Percentiles rank a stretch among this genome's conserved stretches.
Evolutionary conservation across 768 basidiomycete genomes (phyloP).

Genomic region (Ramaria sp.): DNA sequence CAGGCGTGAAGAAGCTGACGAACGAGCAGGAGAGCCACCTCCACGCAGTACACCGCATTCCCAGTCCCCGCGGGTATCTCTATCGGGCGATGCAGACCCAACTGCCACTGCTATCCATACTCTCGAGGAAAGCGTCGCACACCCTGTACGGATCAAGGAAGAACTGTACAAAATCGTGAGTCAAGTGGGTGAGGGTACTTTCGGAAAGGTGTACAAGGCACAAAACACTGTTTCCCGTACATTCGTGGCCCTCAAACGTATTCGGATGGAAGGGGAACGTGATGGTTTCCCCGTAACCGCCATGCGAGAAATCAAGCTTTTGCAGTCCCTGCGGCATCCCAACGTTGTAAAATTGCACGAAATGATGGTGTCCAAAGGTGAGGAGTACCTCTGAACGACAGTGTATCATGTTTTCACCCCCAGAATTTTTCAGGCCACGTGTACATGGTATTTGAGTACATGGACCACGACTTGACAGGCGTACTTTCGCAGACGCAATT

Average conservation of each 20-base stretch:
- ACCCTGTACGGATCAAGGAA: constrained; percentile 10
- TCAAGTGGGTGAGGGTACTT: constrained; percentile 97
- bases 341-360: constrained; percentile 88
- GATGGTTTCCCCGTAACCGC: constrained; percentile 99
- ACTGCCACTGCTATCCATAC: background rate
- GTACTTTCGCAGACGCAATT: constrained; percentile 87
- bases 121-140: background rate
- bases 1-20: constrained; percentile 15
- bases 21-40: constrained; percentile 19
- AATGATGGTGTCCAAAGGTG: constrained; percentile 98
- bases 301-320: constrained; percentile 95
- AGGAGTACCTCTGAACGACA: constrained; percentile 14
- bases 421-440: constrained; percentile 57
- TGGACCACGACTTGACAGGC: constrained; percentile 97
- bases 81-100: background rate
- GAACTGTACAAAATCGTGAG: constrained; percentile 80
- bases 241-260: constrained; percentile 87
- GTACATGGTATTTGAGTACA: constrained; percentile 99
- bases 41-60: constrained; percentile 13
- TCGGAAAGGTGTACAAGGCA: constrained; percentile 97
- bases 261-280: constrained; percentile 93
- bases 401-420: background rate
- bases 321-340: constrained; percentile 81
- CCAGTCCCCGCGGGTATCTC: background rate
- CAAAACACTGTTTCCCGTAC: constrained; percentile 66